A percentile compares a stretch with the other conserved stretches of the same genome.
Evolutionary conservation across 148 eudicot species (phyloP).

Genomic region (Silene latifolia): DNA sequence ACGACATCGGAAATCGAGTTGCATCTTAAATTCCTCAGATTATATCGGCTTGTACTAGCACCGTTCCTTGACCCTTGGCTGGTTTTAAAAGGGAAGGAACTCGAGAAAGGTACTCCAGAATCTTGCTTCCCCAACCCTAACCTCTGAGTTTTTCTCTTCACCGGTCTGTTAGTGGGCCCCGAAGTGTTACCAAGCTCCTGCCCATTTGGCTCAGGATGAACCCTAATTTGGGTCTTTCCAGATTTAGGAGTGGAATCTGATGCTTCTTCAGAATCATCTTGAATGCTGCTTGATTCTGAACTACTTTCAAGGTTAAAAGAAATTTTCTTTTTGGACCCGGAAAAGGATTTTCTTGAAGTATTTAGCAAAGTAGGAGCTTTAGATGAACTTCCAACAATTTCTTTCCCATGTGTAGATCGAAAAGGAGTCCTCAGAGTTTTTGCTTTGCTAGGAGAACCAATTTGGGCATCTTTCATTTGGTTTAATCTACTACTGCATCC

Average conservation of each 20-base stretch:
- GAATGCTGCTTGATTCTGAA: slow-evolving; percentile 45
- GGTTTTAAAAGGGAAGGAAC: slow-evolving; percentile 29
- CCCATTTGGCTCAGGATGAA: slow-evolving; percentile 25
- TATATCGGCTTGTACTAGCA: slow-evolving; percentile 36
- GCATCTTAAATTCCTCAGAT: slow-evolving; percentile 51
- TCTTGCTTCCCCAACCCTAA: slow-evolving; percentile 40
- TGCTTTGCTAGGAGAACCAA: slow-evolving; percentile 41
- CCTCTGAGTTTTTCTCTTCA: slow-evolving; percentile 38
- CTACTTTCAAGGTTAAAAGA: slow-evolving; percentile 31
- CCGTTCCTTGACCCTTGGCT: slow-evolving; percentile 31
- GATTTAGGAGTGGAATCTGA: slow-evolving; percentile 27
- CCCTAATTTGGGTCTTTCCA: slow-evolving; percentile 25
- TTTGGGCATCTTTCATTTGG: slow-evolving; percentile 35
- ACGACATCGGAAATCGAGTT: slow-evolving; percentile 51
- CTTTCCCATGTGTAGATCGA: slow-evolving; percentile 49
- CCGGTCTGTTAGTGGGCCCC: slow-evolving; percentile 32
- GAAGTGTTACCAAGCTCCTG: slow-evolving; percentile 38
- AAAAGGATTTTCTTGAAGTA: slow-evolving; percentile 33
- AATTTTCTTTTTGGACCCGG: slow-evolving; percentile 37
- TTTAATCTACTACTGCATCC: slow-evolving; percentile 78
- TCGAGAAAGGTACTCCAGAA: slow-evolving; percentile 33
- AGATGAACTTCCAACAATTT: slow-evolving; percentile 47
- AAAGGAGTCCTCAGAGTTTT: slow-evolving; percentile 43
- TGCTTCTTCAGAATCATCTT: slow-evolving; percentile 40
- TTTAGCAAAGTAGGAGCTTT: slow-evolving; percentile 22